Evolutionary conservation across 257 asterid genomes (phyloP), one percentile per base, ranked within the genome.

Genomic region (Nicotiana knightiana): DNA sequence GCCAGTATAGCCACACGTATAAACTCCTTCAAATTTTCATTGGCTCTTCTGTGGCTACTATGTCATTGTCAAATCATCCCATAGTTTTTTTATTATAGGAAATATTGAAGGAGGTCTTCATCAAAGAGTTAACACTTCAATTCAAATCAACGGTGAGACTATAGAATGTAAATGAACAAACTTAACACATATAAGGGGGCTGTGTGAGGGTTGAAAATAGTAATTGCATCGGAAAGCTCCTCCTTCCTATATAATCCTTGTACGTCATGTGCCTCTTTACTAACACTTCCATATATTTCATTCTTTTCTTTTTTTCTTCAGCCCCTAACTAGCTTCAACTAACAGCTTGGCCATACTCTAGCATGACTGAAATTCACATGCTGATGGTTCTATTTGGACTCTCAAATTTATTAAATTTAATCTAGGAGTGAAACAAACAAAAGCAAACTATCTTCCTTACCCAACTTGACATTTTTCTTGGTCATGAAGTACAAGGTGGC

Each of bases 401-500:
- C 79, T 24, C 79, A 73, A 13, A 13, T 73, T 26, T 21, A 37
- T 59, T 10, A 61, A 30, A 58, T 61, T 1, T 79, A 77, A 58
- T 68, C 59, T 61, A 39, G 37, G 33, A 16, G 59, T 37, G 28
- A 26, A 43, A 37, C 18, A 62, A 64, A 79, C 75, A 62, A 21
- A 79, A 64, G 28, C 57, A 65, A 48, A 6, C 21, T 81, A 48
- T 73, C 39, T 46, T 81, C 73, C 93, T 92, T 90, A 96, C 98
- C 99, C 85, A 94, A 84, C 84, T 91, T 94, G 83, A 97, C 90
- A 26, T 91, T 97, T 87, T 89, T 97, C 94, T 93, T 97, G 82
- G 99, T 94, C 93, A 96, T 92, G 91, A 97, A 93, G 90, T 93
- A 97, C 79, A 94, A 90, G 85, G 98, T 91, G 76, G 98, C 97